Evolutionary conservation across 2,329 filamentous ascomycete species (phyloP), one percentile per base, ranked within the genome.

Genomic region (Grosmannia huntii): DNA sequence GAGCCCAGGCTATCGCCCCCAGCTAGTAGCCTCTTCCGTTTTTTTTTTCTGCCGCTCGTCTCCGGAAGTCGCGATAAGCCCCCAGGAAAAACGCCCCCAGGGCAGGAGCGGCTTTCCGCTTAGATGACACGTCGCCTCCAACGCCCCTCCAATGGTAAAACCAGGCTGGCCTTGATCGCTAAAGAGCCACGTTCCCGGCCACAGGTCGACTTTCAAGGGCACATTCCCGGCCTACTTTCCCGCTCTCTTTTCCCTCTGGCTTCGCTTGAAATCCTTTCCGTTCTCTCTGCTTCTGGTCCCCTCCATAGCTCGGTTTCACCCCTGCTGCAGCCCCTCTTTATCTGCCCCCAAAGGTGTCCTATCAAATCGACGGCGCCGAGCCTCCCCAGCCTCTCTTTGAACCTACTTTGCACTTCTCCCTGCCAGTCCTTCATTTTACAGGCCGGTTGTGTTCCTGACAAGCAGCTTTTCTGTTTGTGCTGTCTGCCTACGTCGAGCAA

Each of bases 401-500:
- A 27, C 21, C 12, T 51, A 14, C 16, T 41, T 25, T 38, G 16
- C 14, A 50, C 31, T 25, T 19, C 31, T 41, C 4, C 41, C 31
- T 36, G 36, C 16, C 19, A 31, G 19, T 25, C 41, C 25, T 27
- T 56, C 31, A 38, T 38, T 23, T 27, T 23, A 3, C 12, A 23
- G 11, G 49, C 14, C 16, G 49, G 46, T 27, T 49, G 21, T 49
- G 21, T 23, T 48, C n/a, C n/a, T n/a, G n/a, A 21, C 19, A 28
- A 48, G 44, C 44, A n/a, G 16, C 11, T 21, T 48, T 21, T n/a
- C n/a, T 21, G 19, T 48, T n/a, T 19, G n/a, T 48, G 36, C 41
- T 19, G 19, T n/a, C 41, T 44, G 41, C 36, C 21, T n/a, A 16
- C 6, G 31, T 36, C 27, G 12, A 23, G 3, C 28, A 1, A 86